Percentiles rank a stretch among this genome's conserved stretches.
These are phyloP conservation scores for Fusarium guadeloupense DNA, from an alignment of 2,329 filamentous ascomycete species.

Conservation along the genomic window DNA sequence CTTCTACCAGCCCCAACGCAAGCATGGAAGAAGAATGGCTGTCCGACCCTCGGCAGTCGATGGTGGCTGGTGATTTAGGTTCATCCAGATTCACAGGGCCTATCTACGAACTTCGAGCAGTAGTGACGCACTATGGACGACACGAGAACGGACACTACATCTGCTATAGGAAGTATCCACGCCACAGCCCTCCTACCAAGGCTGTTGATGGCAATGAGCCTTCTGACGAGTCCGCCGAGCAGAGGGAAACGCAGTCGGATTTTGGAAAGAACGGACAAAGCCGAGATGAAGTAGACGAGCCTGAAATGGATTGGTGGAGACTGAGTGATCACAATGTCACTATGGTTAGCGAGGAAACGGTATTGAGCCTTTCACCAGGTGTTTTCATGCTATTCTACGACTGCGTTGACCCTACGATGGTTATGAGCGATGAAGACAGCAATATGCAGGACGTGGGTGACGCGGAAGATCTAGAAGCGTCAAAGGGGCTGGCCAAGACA, in stretches of 20 bases:
- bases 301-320: conserved; percentile 79
- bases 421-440: conserved; percentile 51
- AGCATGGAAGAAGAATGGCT: conserved; percentile 71
- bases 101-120: conserved; percentile 81
- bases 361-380: conserved; percentile 75
- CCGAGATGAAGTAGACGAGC: conserved; percentile 39
- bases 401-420: conserved; percentile 64
- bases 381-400: conserved; percentile 99
- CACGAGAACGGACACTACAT: conserved; percentile 98
- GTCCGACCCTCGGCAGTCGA: conserved; percentile 73
- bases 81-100: conserved; percentile 64
- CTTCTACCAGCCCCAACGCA: neutral
- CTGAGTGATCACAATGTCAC: conserved; percentile 89
- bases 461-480: conserved; percentile 11
- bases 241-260: neutral
- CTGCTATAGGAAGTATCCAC: conserved; percentile 80
- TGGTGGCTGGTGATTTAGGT: conserved; percentile 69
- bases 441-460: conserved; percentile 38
- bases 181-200: conserved; percentile 25
- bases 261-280: conserved; percentile 7
- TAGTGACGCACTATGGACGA: conserved; percentile 87
- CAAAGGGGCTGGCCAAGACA: conserved; percentile 1
- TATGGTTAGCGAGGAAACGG: conserved; percentile 75
- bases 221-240: conserved; percentile 26
- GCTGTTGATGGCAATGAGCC: neutral